Conservation (phyloP, 495 filamentous ascomycete genomes). For the Hypoxylon fragiforme region DNA sequence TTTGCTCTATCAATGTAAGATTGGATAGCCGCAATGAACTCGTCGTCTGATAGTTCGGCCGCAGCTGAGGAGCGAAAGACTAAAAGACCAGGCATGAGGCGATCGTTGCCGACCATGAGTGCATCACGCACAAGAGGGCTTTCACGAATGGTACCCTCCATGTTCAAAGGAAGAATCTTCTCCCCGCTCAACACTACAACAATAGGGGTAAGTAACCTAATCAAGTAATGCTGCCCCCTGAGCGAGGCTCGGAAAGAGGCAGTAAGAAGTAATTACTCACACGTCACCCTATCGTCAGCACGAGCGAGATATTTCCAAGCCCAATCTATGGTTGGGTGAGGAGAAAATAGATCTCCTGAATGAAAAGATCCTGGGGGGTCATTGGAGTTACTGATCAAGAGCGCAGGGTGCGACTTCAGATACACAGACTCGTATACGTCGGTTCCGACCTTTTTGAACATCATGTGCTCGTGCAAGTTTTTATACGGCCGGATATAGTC, state of each 20-base stretch:
- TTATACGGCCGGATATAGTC: constrained; percentile 56
- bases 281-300: constrained; percentile 64
- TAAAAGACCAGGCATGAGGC: constrained; percentile 51
- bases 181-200: constrained; percentile 61
- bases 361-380: constrained; percentile 61
- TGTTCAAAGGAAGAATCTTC: constrained; percentile 66
- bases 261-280: neutral
- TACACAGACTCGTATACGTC: constrained; percentile 58
- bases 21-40: constrained; percentile 53
- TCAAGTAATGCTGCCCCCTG: no score
- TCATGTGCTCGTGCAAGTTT: constrained; percentile 48
- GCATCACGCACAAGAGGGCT: constrained; percentile 29
- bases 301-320: constrained; percentile 68
- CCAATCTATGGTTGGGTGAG: constrained; percentile 60
- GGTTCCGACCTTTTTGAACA: constrained; percentile 53
- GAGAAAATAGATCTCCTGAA: constrained; percentile 61
- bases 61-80: constrained; percentile 47
- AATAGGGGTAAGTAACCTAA: neutral
- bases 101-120: constrained; percentile 40
- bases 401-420: constrained; percentile 63
- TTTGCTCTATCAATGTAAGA: constrained; percentile 55
- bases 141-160: constrained; percentile 60
- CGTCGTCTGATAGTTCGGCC: constrained; percentile 39
- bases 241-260: neutral
- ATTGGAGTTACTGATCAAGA: constrained; percentile 60